A percentile compares a stretch with the other conserved stretches of the same genome.
Evolutionary conservation across 495 filamentous ascomycete species (phyloP).

Genomic region (Hypoxylon trugodes): DNA sequence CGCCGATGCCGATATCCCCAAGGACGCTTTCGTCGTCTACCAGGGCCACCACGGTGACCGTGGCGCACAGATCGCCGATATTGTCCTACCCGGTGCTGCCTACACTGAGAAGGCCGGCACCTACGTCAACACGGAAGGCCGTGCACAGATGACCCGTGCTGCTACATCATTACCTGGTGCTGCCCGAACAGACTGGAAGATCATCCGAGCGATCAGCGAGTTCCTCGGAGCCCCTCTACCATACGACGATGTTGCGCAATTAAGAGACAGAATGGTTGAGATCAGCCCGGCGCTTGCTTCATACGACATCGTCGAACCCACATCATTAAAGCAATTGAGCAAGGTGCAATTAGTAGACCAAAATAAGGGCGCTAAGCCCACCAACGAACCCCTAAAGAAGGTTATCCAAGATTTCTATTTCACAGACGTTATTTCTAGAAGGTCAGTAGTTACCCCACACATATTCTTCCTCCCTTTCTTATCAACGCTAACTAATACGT

Average conservation of each 20-base stretch:
- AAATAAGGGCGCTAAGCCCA: conserved; percentile 83
- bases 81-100: conserved; percentile 91
- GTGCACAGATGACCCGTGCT: conserved; percentile 89
- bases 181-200: conserved; percentile 97
- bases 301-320: conserved; percentile 90
- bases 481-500: conserved; percentile 41
- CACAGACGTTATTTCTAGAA: conserved; percentile 93
- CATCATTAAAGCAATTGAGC: conserved; percentile 72
- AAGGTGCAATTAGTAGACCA: conserved; percentile 94
- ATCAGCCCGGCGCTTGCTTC: conserved; percentile 86
- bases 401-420: conserved; percentile 96
- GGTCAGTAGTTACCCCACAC: conserved; percentile 60
- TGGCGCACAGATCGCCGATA: conserved; percentile 90
- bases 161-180: conserved; percentile 88
- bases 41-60: conserved; percentile 97
- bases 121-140: conserved; percentile 96
- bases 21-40: conserved; percentile 95
- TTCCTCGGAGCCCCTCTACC: conserved; percentile 87
- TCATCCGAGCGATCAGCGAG: conserved; percentile 88
- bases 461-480: background rate
- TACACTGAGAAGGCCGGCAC: conserved; percentile 98
- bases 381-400: conserved; percentile 74
- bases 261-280: conserved; percentile 93
- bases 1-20: conserved; percentile 79
- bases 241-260: conserved; percentile 87